Percentiles rank a stretch among this genome's conserved stretches.
Conservation (phyloP, 805 yeast genomes). For the Lipomyces starkeyi region DNA sequence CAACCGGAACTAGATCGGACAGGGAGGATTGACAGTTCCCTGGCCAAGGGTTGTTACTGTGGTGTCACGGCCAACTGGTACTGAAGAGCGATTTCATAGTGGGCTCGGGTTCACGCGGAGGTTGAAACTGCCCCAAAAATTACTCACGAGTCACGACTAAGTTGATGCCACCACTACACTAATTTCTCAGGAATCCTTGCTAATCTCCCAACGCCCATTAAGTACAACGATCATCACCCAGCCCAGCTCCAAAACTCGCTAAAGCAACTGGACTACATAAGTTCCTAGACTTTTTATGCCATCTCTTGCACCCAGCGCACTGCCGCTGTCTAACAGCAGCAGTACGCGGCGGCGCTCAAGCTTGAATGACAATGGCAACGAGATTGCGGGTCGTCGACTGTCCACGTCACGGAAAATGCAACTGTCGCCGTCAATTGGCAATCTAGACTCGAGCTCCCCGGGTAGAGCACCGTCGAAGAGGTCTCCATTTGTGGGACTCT, state of each 20-base stretch:
- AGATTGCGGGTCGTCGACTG: neutral
- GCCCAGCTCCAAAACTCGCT: neutral
- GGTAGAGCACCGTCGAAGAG: neutral
- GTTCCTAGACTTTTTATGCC: neutral
- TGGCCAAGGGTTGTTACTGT: neutral
- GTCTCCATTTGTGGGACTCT: neutral
- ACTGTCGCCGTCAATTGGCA: neutral
- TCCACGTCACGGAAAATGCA: neutral
- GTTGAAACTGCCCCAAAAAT: neutral
- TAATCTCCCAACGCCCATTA: neutral
- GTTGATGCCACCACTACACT: neutral
- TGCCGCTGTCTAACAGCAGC: neutral
- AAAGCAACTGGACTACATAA: neutral
- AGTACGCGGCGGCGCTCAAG: constrained; percentile 2
- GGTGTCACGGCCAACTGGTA: neutral
- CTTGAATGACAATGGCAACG: neutral
- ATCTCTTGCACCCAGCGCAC: constrained; percentile 8
- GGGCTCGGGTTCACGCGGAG: neutral
- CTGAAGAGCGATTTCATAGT: neutral
- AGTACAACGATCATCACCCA: neutral
- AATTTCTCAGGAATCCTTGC: neutral
- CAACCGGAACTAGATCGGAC: too few relatives aligned
- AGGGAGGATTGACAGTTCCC: too few relatives aligned
- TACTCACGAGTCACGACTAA: neutral
- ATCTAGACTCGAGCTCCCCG: constrained; percentile 3